Evolutionary conservation across 495 filamentous ascomycete genomes (phyloP).

Genomic region (Penicillium pancosmium): DNA sequence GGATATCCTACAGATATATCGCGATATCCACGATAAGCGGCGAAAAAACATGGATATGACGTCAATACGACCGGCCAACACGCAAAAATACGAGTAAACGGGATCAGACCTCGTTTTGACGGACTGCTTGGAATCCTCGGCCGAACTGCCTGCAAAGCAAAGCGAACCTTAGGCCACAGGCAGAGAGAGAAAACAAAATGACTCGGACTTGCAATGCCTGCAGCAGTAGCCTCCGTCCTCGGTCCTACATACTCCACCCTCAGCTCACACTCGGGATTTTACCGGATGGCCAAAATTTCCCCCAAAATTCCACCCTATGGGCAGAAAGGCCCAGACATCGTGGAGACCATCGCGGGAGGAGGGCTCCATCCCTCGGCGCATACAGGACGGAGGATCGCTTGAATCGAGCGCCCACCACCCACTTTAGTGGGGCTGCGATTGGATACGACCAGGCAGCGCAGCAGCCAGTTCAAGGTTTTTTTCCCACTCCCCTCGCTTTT

Average conservation of each 20-base stretch:
- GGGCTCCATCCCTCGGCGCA: not conserved
- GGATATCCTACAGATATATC: not conserved
- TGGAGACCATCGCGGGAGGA: not conserved
- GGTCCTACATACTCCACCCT: not conserved
- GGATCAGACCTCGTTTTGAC: conserved; percentile 26
- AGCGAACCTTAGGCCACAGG: too few species aligned
- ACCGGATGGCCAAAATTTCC: not conserved
- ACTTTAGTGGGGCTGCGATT: not conserved
- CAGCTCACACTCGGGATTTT: not conserved
- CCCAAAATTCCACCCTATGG: not conserved
- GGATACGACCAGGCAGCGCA: not conserved
- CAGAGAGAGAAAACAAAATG: not conserved
- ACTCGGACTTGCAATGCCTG: not conserved
- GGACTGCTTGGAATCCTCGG: too few species aligned
- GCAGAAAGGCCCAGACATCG: not conserved
- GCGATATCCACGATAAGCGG: conserved; percentile 17
- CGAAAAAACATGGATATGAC: conserved; percentile 10
- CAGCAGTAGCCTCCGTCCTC: not conserved
- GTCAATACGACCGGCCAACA: conserved; percentile 10
- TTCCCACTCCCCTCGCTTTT: too few species aligned
- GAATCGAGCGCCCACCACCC: not conserved
- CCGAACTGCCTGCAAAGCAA: too few species aligned
- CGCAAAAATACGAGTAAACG: conserved; percentile 9
- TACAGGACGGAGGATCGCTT: not conserved
- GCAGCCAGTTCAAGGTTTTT: not conserved